phyloP scores from a whole-genome alignment of 495 filamentous ascomycete species.

The Astrocystis sublimbata region DNA sequence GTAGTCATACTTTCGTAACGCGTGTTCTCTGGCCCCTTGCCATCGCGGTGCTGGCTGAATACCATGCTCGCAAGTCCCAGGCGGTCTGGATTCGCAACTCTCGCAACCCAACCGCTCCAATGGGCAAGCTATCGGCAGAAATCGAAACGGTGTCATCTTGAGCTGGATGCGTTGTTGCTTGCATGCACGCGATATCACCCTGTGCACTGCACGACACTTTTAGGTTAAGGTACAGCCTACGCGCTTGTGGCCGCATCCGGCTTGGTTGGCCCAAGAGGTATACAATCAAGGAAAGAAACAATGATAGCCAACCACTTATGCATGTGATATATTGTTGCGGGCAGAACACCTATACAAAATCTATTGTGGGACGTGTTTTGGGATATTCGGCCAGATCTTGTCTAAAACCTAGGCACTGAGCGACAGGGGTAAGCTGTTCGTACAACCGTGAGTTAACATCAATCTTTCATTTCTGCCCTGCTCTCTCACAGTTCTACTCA shows the following conservation, averaged over 20 bases:
- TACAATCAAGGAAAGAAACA: not conserved
- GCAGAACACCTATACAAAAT: too few relatives aligned
- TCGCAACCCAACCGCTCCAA: constrained; percentile 7
- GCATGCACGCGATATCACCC: constrained; percentile 6
- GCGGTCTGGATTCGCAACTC: not conserved
- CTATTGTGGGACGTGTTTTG: too few relatives aligned
- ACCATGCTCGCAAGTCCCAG: not conserved
- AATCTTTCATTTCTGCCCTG: not conserved
- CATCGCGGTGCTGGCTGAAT: constrained; percentile 7
- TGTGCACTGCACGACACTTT: not conserved
- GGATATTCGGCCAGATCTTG: too few relatives aligned
- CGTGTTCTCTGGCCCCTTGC: not conserved
- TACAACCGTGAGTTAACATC: not conserved
- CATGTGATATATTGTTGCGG: not conserved
- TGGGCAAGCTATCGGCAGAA: not conserved
- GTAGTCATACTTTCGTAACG: not conserved
- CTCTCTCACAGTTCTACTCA: not conserved
- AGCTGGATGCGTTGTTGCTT: constrained; percentile 1
- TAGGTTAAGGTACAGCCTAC: too few relatives aligned
- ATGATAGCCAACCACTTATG: not conserved
- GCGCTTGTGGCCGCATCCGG: not conserved
- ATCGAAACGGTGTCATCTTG: not conserved
- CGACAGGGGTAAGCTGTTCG: not conserved
- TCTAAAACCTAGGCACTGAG: too few relatives aligned
- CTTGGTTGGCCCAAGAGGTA: constrained; percentile 4